Base-by-base conservation (phyloP, 2,329 filamentous ascomycete species). In the Sporothrix euskadiensis region DNA sequence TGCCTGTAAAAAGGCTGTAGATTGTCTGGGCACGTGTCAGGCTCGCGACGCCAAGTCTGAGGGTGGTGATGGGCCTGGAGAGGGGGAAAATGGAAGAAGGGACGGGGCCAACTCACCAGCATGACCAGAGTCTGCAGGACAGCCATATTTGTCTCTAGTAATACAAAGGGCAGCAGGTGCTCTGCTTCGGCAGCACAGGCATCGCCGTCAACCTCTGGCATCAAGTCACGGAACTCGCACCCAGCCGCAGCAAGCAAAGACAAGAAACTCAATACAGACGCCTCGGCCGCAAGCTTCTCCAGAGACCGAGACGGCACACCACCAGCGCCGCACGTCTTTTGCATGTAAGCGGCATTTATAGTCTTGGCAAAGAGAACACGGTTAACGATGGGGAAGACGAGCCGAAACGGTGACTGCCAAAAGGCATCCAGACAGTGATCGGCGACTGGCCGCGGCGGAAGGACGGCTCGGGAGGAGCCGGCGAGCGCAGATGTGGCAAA, bases 101-200 rank as follows among this genome's bases (percentile, higher is more conserved):
- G 16, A 3, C 57, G 19, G 4, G 19, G 4, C 56, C 1, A 10
- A n/a, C 84, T 77, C 78, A 88, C 87, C 76, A 88, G 73, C 79
- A 88, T 85, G 4, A 84, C 77, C 0, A 83, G 74, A 0, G 85
- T 81, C 74, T 88, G 84, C 0, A 87, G 76, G 2, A 80, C 82
- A 0, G 83, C 81, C 2, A 87, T 63, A 19, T 79, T 85, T 0
- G 82, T 75, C n/a, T 84, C 82, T 41, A 85, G 82, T 1, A 85
- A 61, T 1, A 85, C 76, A 14, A 84, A 81, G 0, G 82, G 78
- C 1, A 88, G 70, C 1, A 88, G 73, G 26, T 79, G 79, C 22
- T 84, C 81, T 1, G 83, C 83, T 56, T 83, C 83, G 6, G 78
- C 76, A 1, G 83, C 82, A 68, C 81, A 84, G 0, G 76, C 76